phyloP scores from a whole-genome alignment of 2,329 filamentous ascomycete genomes.

The Fusarium pseudoanthophilum region DNA sequence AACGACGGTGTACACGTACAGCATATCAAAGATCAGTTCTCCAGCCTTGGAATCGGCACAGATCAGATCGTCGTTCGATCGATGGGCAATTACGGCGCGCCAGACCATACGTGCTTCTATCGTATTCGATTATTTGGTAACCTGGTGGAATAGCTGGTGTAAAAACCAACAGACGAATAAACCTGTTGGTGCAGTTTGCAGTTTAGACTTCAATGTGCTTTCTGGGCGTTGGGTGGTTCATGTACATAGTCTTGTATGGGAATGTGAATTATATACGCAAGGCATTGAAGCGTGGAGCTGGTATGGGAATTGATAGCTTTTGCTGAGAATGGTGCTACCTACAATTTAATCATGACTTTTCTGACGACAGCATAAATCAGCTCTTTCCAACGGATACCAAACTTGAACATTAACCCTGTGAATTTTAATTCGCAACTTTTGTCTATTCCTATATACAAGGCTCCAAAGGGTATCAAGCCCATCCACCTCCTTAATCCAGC shows the following conservation, averaged over 20 bases:
- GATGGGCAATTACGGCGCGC: slow-evolving; percentile 67
- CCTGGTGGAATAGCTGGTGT: not conserved
- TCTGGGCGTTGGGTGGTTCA: slow-evolving; percentile 6
- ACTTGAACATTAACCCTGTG: slow-evolving; percentile 16
- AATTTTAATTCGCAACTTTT: slow-evolving; percentile 32
- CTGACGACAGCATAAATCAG: not conserved
- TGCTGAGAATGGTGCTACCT: slow-evolving; percentile 13
- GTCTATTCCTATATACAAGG: slow-evolving; percentile 32
- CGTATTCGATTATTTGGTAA: slow-evolving; percentile 66
- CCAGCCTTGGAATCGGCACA: slow-evolving; percentile 59
- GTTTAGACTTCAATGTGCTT: not conserved
- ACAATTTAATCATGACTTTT: slow-evolving; percentile 17
- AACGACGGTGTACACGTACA: slow-evolving; percentile 64
- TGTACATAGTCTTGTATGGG: slow-evolving; percentile 18
- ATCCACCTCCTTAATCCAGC: slow-evolving; percentile 58
- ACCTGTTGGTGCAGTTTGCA: not conserved
- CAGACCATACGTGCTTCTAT: slow-evolving; percentile 73
- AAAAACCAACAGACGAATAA: too few species aligned
- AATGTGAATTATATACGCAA: slow-evolving; percentile 19
- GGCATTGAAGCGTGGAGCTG: slow-evolving; percentile 35
- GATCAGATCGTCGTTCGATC: slow-evolving; percentile 65
- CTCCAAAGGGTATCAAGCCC: slow-evolving; percentile 46
- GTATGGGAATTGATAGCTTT: slow-evolving; percentile 24
- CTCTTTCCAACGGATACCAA: not conserved
- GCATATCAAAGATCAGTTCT: slow-evolving; percentile 61